Evolutionary conservation across 768 basidiomycete genomes (phyloP).

Genomic region (Dacryopinax primogenitus): DNA sequence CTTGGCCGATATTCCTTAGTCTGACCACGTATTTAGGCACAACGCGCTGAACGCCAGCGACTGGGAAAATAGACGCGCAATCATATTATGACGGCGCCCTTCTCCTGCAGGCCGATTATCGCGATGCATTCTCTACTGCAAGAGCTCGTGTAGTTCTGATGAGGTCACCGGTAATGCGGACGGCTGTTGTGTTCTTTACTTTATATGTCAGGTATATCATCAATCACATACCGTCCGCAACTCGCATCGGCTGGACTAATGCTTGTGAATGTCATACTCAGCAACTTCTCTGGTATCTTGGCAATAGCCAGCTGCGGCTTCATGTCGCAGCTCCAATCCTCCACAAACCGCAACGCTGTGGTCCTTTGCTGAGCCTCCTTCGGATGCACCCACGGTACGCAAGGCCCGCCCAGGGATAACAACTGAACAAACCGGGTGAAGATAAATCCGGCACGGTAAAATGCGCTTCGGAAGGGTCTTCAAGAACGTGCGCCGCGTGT

Average conservation of each 20-base stretch:
- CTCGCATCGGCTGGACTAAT: no score
- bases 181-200: background rate
- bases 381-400: background rate
- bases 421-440: background rate
- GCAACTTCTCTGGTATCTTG: no score
- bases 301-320: no score
- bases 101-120: background rate
- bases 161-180: background rate
- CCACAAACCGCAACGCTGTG: background rate
- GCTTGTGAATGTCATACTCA: no score
- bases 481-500: slow-evolving; percentile 8
- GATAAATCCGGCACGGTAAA: background rate
- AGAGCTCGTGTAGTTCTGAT: background rate
- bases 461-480: slow-evolving; percentile 4
- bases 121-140: background rate
- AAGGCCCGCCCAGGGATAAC: no score
- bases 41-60: slow-evolving; percentile 22
- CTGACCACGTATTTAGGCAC: slow-evolving; percentile 17
- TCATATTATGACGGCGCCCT: background rate
- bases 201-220: background rate
- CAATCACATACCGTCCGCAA: no score
- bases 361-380: background rate
- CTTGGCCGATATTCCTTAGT: background rate
- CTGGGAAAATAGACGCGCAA: slow-evolving; percentile 19
- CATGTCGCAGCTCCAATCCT: no score